Base-by-base conservation (phyloP, 768 basidiomycete genomes). In the Crassisporium funariophilum region DNA sequence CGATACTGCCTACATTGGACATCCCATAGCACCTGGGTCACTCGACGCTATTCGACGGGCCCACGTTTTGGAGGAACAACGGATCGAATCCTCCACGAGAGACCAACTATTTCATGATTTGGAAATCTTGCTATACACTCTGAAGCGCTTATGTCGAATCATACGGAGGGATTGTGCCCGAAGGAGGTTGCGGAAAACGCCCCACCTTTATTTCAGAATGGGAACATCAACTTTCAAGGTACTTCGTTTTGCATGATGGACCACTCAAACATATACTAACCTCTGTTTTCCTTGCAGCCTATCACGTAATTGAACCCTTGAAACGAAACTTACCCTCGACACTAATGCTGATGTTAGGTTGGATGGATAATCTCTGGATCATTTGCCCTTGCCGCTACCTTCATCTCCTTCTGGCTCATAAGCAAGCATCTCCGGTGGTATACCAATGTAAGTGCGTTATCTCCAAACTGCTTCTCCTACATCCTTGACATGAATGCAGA, bases 321-420 rank as follows among this genome's bases (percentile, higher is more conserved):
- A 24, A 22, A 31, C 10, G 7, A 24, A 4, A n/a, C 34, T 11
- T 4, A 25, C 5, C 5, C 35, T 41, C 20, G 25, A 33, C 35
- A 37, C 12, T 48, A 9, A 45, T n/a, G 44, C 34, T 36, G 15
- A 40, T 31, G 9, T 23, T 45, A 85, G 83, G 72, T 85, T 48
- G 88, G 87, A 0, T 88, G 86, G 86, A 75, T 88, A 33, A 61
- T 86, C 22, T 71, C 78, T 31, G 82, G 81, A 3, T 69, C 74
- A 49, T 83, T 87, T 61, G 75, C 84, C 2, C 29, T 81, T 8
- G 54, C 83, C 22, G 77, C 86, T 3, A 74, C 75, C 4, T 61
- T 71, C 15, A 68, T 72, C n/a, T 87, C 86, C 0, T 73, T 79
- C 50, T 90, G 87, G 87, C 73, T 89, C n/a, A 81, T 91, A 37